phyloP scores from a whole-genome alignment of 345 rosid genomes.

The Citrus inodora region DNA sequence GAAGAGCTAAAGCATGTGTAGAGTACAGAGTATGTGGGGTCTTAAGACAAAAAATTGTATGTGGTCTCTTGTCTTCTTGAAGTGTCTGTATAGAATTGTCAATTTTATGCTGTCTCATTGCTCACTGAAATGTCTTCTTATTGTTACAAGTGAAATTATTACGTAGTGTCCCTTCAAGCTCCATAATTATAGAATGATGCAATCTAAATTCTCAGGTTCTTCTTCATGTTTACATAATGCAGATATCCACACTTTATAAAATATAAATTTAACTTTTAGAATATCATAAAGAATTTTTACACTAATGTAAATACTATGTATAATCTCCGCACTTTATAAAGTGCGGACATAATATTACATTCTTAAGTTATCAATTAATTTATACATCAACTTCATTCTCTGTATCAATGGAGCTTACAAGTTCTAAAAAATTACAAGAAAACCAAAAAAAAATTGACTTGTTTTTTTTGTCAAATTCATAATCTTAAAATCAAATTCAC shows the following conservation, averaged over 20 bases:
- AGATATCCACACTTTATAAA: neutral
- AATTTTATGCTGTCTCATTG: neutral
- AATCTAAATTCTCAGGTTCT: neutral
- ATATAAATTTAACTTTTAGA: accelerated
- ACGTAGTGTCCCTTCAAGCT: neutral
- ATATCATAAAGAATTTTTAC: too few relatives aligned
- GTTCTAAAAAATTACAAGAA: neutral
- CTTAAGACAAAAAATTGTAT: neutral
- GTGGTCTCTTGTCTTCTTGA: slow-evolving; percentile 6
- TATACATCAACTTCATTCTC: too few relatives aligned
- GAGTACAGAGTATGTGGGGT: neutral
- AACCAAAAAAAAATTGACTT: neutral
- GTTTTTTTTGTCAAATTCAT: neutral
- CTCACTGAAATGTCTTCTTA: neutral
- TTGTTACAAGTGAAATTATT: neutral
- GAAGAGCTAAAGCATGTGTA: slow-evolving; percentile 20
- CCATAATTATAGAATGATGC: neutral
- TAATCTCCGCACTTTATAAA: too few relatives aligned
- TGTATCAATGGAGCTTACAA: neutral
- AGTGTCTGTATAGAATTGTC: slow-evolving; percentile 10
- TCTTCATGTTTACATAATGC: neutral
- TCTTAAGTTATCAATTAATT: neutral
- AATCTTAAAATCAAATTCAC: neutral
- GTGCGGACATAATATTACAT: neutral
- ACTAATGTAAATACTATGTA: too few relatives aligned